Conservation (phyloP, 768 basidiomycete genomes). For the Mycena chlorophos region DNA sequence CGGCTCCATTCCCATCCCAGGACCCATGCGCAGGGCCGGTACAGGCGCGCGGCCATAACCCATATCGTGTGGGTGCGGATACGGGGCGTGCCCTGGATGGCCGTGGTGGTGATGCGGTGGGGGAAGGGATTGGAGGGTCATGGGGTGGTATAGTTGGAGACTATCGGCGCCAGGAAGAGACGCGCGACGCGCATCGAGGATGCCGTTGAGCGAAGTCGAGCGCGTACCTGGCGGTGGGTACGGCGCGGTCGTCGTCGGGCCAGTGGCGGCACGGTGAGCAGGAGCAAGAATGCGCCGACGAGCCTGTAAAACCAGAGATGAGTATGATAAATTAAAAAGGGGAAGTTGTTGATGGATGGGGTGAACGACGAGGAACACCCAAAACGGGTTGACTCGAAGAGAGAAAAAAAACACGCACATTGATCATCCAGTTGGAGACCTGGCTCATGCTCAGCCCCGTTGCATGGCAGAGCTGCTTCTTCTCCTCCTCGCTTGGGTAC, state of each 20-base stretch:
- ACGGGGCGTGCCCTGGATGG: slow-evolving; percentile 35
- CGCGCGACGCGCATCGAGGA: slow-evolving; percentile 54
- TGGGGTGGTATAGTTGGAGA: slow-evolving; percentile 75
- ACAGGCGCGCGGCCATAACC: slow-evolving; percentile 28
- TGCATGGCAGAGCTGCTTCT: slow-evolving; percentile 83
- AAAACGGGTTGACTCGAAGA: background rate
- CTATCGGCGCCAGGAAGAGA: slow-evolving; percentile 68
- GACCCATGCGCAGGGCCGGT: slow-evolving; percentile 30
- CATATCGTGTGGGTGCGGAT: slow-evolving; percentile 34
- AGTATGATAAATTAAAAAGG: slow-evolving; percentile 22
- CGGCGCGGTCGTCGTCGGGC: slow-evolving; percentile 76
- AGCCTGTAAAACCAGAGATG: slow-evolving; percentile 46
- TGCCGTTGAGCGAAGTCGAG: slow-evolving; percentile 41
- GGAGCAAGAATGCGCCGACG: slow-evolving; percentile 82
- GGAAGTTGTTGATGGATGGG: slow-evolving; percentile 6
- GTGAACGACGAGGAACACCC: background rate
- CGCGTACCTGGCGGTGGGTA: slow-evolving; percentile 55
- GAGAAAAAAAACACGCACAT: slow-evolving; percentile 43
- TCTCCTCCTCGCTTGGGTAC: slow-evolving; percentile 88
- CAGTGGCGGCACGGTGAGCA: slow-evolving; percentile 71
- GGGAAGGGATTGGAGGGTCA: slow-evolving; percentile 65
- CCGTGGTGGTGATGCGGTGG: slow-evolving; percentile 38
- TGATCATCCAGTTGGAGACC: slow-evolving; percentile 94
- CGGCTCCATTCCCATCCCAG: slow-evolving; percentile 40
- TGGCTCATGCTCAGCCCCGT: slow-evolving; percentile 88